A percentile compares a stretch with the other conserved stretches of the same genome.
phyloP scores from a whole-genome alignment of 768 basidiomycete genomes.

The Serendipita sp. region DNA sequence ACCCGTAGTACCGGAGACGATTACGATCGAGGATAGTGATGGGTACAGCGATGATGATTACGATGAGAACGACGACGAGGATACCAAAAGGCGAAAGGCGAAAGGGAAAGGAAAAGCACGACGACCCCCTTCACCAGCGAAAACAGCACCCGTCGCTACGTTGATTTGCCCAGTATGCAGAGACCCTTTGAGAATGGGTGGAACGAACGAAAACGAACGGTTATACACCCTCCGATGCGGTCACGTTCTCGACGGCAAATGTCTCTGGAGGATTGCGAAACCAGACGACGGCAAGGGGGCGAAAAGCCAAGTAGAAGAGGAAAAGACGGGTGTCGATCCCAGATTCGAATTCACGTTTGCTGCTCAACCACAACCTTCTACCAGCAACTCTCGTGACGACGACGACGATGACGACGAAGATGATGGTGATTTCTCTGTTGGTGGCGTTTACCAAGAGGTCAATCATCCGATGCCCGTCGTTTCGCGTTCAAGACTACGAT shows the following conservation, averaged over 20 bases:
- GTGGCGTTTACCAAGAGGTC: not conserved
- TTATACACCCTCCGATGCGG: not conserved
- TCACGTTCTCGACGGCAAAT: not conserved
- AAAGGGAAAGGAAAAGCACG: not conserved
- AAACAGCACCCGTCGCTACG: not conserved
- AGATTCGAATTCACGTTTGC: not conserved
- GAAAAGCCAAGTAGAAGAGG: not conserved
- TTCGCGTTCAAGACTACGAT: not conserved
- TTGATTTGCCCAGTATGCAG: not conserved
- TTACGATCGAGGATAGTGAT: not conserved
- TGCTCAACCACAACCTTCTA: not conserved
- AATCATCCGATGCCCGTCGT: too few species aligned
- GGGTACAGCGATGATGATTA: not conserved
- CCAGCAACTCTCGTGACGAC: not conserved
- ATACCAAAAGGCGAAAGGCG: not conserved
- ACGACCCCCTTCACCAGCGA: not conserved
- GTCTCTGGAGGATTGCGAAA: not conserved
- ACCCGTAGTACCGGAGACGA: not conserved
- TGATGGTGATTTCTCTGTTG: not conserved
- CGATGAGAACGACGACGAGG: not conserved
- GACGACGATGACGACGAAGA: not conserved
- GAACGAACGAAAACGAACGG: not conserved
- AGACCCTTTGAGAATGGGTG: not conserved
- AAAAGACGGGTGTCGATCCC: not conserved
- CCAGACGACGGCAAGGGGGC: not conserved